These are phyloP conservation scores for Metroxylon sagu DNA, from an alignment of 176 grass and related monocot genomes.

Conservation along the genomic window DNA sequence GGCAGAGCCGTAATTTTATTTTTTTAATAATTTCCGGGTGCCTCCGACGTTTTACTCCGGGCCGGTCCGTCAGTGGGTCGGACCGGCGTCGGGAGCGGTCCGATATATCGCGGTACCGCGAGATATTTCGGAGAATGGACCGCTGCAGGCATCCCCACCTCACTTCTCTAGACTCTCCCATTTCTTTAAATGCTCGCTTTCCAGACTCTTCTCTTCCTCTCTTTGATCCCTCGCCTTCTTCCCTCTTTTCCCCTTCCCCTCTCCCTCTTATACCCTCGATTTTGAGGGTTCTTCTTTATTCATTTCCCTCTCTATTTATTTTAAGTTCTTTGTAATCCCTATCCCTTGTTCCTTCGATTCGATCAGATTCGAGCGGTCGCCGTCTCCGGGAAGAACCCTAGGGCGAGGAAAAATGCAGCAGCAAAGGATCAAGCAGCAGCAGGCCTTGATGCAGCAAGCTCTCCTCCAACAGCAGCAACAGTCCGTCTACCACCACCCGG, in stretches of 20 bases:
- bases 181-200: neutral
- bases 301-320: slow-evolving; percentile 1
- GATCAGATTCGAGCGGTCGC: neutral
- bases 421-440: slow-evolving; percentile 65
- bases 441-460: slow-evolving; percentile 16
- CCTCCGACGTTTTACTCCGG: too few species aligned
- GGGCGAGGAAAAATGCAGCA: slow-evolving; percentile 45
- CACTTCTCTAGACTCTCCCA: too few species aligned
- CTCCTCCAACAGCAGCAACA: slow-evolving; percentile 47
- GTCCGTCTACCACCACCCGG: slow-evolving; percentile 67
- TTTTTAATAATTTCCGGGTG: too few species aligned
- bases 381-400: slow-evolving; percentile 12
- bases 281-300: slow-evolving; percentile 30
- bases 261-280: slow-evolving; percentile 14
- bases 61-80: too few species aligned
- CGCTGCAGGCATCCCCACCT: too few species aligned
- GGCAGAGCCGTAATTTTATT: too few species aligned
- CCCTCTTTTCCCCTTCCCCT: neutral
- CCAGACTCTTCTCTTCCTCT: neutral
- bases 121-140: too few species aligned
- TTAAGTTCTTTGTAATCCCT: slow-evolving; percentile 13
- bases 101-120: too few species aligned
- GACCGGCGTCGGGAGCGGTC: too few species aligned
- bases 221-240: neutral
- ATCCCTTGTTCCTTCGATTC: neutral